Evolutionary conservation across 1,284 basidiomycete genomes (phyloP), one percentile per base, ranked within the genome.

Genomic region (Heliocybe sulcata): DNA sequence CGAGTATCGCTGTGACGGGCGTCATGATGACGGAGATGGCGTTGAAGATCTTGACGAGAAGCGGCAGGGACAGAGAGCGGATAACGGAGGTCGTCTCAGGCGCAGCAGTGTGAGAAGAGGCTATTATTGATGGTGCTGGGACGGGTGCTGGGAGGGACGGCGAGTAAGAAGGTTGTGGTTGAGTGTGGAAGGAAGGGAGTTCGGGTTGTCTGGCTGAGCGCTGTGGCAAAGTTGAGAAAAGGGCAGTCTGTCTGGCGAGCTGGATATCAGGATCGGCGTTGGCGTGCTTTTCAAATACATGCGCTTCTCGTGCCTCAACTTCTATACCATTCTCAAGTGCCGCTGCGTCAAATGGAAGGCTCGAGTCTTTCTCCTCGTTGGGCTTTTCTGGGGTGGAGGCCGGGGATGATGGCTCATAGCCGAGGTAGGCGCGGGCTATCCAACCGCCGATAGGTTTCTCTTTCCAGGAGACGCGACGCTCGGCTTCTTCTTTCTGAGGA

Each of bases 1-100:
- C 58, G 47, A 83, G 72, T 0, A 77, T 67, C 47, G 77, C 65
- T 0, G 76, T 77, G 9, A 77, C 71, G 0, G 81, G 78, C 6
- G 72, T 69, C 19, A 73, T 63, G 45, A 76, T 49, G 2, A 63
- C 65, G 0, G 59, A 45, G 1, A 72, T 56, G 1, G 65, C 63
- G 6, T 54, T 57, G 20, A 61, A 47, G 8, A 59, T 51, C 35
- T 58, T 54, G 29, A 45, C 11, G 16, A 57, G 54, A 33, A 19
- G 19, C 1, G 27, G 25, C n/a, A 12, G 26, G 20, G 35, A 2
- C 60, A 57, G 22, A 57, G 57, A 38, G 57, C 31, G 45, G 22
- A 42, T 19, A n/a, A n/a, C n/a, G n/a, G n/a, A n/a, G 27, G 26
- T 29, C 2, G 54, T n/a, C n/a, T n/a, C n/a, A n/a, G n/a, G 55